These are phyloP conservation scores for Aspergillus saccharolyticus DNA, from an alignment of 495 filamentous ascomycete species.

Conservation along the genomic window DNA sequence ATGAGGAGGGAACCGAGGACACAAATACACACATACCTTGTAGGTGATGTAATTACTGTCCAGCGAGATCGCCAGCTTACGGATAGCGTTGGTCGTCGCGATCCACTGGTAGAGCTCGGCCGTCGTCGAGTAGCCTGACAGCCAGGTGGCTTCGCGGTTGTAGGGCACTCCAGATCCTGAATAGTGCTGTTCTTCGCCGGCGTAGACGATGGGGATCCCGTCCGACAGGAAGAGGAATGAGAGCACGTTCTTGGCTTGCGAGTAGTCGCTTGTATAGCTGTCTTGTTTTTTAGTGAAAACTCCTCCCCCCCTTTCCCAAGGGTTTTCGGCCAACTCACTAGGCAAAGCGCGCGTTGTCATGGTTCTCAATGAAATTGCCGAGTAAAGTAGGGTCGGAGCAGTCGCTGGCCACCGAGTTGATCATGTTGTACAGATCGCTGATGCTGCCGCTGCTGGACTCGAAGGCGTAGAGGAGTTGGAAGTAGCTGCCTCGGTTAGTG, in stretches of 20 bases:
- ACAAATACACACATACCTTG: too few relatives aligned
- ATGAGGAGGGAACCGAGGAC: too few relatives aligned
- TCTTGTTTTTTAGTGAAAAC: slow-evolving; percentile 2
- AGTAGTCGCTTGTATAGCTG: slow-evolving; percentile 3
- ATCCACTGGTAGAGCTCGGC: slow-evolving; percentile 62
- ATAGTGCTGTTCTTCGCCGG: slow-evolving; percentile 5
- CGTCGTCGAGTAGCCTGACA: slow-evolving; percentile 47
- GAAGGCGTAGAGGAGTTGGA: slow-evolving; percentile 59
- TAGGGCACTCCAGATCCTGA: neutral
- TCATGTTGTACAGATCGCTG: slow-evolving; percentile 53
- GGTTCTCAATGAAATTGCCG: slow-evolving; percentile 75
- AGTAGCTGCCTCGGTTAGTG: slow-evolving; percentile 32
- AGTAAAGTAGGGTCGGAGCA: slow-evolving; percentile 61
- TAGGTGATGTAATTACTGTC: slow-evolving; percentile 47
- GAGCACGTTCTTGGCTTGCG: slow-evolving; percentile 3
- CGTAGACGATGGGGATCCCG: slow-evolving; percentile 6
- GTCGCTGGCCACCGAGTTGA: slow-evolving; percentile 47
- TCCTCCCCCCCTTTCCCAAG: too few relatives aligned
- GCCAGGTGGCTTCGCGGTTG: slow-evolving; percentile 5
- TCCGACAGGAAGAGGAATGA: neutral
- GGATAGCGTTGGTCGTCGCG: slow-evolving; percentile 53
- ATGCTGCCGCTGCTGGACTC: slow-evolving; percentile 54
- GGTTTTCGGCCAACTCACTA: too few relatives aligned
- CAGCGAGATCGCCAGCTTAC: slow-evolving; percentile 48
- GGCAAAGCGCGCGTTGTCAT: slow-evolving; percentile 67